Base-by-base conservation (phyloP, 441 rosid genomes). In the Aleurites moluccanus region DNA sequence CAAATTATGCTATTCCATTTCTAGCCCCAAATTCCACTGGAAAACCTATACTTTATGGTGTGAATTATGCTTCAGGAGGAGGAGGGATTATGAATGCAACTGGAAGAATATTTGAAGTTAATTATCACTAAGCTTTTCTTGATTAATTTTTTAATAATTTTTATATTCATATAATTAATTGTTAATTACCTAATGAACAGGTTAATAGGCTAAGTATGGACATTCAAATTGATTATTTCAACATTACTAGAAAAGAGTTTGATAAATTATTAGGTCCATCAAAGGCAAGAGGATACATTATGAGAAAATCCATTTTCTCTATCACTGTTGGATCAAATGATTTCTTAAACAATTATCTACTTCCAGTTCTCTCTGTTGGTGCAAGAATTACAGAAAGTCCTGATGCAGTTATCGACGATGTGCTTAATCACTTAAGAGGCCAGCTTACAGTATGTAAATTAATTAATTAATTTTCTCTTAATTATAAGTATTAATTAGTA, bases 51-150 rank as follows among this genome's bases (percentile, higher is more conserved):
- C 40, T 91, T 28, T 64, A 73, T 45, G 98, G 98, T 56, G 97
- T 92, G 4, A 94, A 94, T 73, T 92, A 91, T 76, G 99, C 96
- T n/a, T 92, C 98, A 0, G 98, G 99, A 47, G 99, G 97, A 80
- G 98, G 97, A 81, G 98, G 99, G 49, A 86, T 94, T 70, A 52
- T 94, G 87, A 94, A 94, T 85, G 98, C 88, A 35, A 94, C 99
- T 13, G 98, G 99, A 72, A 91, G 96, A 79, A 86, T 92, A 28
- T 94, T 94, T 84, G 98, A 92, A 49, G 49, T 21, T 14, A 47
- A 67, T 21, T 14, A 83, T 76, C 35, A 70, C 49, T 62, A n/a
- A 0, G 6, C 40, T 6, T 38, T 6, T 38, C 7, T 35, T 38
- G 6, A 0, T 67, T 52, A 65, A 56, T 47, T 6, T 11, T 10